A percentile compares a stretch with the other conserved stretches of the same genome.
Evolutionary conservation across 257 asterid species (phyloP).

Genomic region (Solanum stenotomum): DNA sequence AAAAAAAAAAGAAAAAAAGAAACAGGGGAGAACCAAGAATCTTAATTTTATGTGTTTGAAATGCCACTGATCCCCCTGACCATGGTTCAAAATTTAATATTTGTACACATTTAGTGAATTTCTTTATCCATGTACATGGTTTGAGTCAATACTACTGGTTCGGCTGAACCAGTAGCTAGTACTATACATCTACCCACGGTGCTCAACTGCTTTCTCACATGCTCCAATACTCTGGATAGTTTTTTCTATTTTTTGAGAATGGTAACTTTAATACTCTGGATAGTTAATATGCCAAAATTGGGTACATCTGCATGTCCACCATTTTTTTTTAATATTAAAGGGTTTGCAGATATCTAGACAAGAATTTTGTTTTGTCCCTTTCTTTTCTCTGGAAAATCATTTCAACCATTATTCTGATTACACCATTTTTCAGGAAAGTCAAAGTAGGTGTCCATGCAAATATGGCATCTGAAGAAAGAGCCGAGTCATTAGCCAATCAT

Average conservation of each 20-base stretch:
- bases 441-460: slow-evolving; percentile 27
- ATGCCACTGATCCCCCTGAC: background rate
- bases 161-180: background rate
- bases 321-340: background rate
- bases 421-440: slow-evolving; percentile 41
- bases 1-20: background rate
- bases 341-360: background rate
- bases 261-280: background rate
- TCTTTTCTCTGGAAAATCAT: background rate
- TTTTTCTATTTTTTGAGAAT: too few species aligned
- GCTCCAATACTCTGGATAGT: background rate
- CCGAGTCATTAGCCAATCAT: slow-evolving; percentile 38
- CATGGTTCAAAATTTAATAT: background rate
- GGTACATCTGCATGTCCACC: background rate
- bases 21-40: background rate
- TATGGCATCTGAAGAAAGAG: slow-evolving; percentile 44
- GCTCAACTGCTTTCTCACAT: background rate
- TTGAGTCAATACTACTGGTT: background rate
- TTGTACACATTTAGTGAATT: background rate
- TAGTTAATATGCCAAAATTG: background rate
- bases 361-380: background rate
- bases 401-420: background rate
- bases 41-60: background rate
- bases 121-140: background rate
- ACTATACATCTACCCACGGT: background rate